Evolutionary conservation across 2,329 filamentous ascomycete species (phyloP).

Genomic region (Penicillium sp.): DNA sequence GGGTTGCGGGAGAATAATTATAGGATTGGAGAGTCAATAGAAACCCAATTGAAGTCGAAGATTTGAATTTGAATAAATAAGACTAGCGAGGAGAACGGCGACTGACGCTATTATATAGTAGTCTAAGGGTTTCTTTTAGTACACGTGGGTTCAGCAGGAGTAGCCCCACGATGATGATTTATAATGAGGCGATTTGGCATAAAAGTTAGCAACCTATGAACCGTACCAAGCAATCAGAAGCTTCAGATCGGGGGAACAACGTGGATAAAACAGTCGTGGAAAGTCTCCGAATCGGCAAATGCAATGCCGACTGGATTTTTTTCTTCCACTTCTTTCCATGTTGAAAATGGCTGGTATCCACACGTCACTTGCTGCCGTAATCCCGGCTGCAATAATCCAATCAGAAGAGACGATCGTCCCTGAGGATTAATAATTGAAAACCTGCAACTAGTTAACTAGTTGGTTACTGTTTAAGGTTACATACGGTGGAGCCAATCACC

Average conservation of each 20-base stretch:
- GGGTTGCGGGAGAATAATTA: background rate
- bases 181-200: background rate
- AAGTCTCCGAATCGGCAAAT: constrained; percentile 17
- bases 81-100: background rate
- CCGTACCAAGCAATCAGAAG: background rate
- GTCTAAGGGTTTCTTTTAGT: background rate
- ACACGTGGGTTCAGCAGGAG: background rate
- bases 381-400: background rate
- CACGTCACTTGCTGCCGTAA: background rate
- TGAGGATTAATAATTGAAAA: background rate
- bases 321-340: background rate
- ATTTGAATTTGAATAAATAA: background rate
- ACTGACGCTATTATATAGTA: background rate
- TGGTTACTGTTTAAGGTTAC: background rate
- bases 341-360: background rate
- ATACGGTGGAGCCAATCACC: background rate
- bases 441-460: no score
- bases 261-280: background rate
- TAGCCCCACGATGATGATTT: background rate
- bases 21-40: background rate
- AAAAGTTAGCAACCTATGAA: background rate
- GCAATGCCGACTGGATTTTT: background rate
- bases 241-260: background rate
- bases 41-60: background rate
- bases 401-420: background rate